These are phyloP conservation scores for Solanum peruvianum DNA, from an alignment of 257 asterid genomes.

Conservation along the genomic window DNA sequence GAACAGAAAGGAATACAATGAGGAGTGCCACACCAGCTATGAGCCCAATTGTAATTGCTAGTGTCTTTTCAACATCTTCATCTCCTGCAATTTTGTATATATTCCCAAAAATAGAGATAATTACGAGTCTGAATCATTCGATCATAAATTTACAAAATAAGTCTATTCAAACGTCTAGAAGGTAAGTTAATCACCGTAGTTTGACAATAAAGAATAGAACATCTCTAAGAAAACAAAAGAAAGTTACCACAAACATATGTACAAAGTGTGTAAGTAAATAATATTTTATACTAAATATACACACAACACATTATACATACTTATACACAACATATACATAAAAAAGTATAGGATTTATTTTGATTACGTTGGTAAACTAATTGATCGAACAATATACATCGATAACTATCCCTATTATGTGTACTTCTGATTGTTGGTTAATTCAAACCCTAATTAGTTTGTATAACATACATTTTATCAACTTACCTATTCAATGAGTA, in stretches of 20 bases:
- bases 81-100: conserved; percentile 4
- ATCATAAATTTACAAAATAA: neutral
- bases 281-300: neutral
- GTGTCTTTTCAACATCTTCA: conserved; percentile 56
- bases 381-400: neutral
- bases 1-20: conserved; percentile 60
- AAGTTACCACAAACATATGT: neutral
- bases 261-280: neutral
- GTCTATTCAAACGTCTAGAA: neutral
- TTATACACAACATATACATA: neutral
- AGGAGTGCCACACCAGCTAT: conserved; percentile 71
- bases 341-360: neutral
- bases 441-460: neutral
- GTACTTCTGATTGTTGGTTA: neutral
- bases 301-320: too few species aligned
- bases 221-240: neutral
- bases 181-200: neutral
- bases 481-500: neutral
- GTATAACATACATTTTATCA: neutral
- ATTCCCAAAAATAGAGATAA: neutral
- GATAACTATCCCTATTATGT: neutral
- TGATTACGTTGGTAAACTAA: neutral
- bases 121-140: neutral
- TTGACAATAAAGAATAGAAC: neutral
- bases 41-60: conserved; percentile 80